Conservation (phyloP, 306 rosid genomes). For the Astragalus glycyphyllos region DNA sequence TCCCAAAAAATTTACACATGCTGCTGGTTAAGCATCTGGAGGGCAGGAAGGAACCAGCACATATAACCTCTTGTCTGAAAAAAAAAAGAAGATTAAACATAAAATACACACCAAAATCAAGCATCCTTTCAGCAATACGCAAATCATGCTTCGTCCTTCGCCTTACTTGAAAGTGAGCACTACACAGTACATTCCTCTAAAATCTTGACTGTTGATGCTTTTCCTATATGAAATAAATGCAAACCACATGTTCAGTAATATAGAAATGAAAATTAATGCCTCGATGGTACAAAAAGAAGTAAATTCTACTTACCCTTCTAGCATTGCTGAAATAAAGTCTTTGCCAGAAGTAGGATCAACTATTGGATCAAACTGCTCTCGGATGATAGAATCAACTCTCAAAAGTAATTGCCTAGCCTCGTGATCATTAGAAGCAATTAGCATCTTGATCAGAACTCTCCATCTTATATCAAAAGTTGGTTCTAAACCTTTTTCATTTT, state of each 20-base stretch:
- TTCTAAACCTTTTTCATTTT: constrained; percentile 50
- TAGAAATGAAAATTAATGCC: background rate
- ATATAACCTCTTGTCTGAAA: constrained; percentile 61
- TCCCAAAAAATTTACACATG: background rate
- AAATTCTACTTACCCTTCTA: constrained; percentile 68
- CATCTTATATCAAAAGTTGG: constrained; percentile 62
- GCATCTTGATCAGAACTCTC: constrained; percentile 75
- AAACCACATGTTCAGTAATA: background rate
- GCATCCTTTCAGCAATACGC: background rate
- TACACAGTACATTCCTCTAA: constrained; percentile 83
- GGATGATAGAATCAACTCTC: constrained; percentile 63
- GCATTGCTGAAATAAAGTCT: constrained; percentile 75
- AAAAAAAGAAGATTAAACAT: no score
- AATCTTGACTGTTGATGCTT: constrained; percentile 61
- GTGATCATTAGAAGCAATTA: constrained; percentile 38
- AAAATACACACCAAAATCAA: constrained; percentile 16
- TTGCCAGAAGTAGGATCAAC: constrained; percentile 55
- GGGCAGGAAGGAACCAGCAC: constrained; percentile 57
- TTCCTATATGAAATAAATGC: constrained; percentile 52
- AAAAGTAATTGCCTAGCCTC: constrained; percentile 63
- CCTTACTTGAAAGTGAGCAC: constrained; percentile 77
- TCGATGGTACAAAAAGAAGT: background rate
- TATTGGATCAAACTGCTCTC: constrained; percentile 82
- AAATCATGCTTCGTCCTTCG: background rate
- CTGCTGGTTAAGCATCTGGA: constrained; percentile 44